Evolutionary conservation across 2,329 filamentous ascomycete genomes (phyloP), one percentile per base, ranked within the genome.

Genomic region (Clonostachys rosea): DNA sequence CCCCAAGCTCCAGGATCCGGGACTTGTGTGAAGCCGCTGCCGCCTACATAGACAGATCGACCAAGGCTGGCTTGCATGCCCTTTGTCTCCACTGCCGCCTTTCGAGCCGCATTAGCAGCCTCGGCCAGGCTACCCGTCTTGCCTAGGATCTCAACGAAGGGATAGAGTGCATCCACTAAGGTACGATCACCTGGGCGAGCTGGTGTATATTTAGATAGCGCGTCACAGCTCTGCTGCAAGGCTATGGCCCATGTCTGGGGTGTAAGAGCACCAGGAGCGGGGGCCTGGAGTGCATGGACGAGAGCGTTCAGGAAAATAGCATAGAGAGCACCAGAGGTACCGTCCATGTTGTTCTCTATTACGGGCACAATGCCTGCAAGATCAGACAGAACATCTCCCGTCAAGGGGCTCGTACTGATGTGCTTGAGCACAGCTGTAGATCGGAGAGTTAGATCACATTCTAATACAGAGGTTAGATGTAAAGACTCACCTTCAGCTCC

Each of bases 271-370:
- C 71, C 70, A 3, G 69, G 60, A 0, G 65, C 60, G 12, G 71
- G 66, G 8, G 60, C 62, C 40, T 73, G 71, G 16, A 83, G 69
- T 5, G 76, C 83, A 53, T 86, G 81, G 18, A 89, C 83, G 7
- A 96, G 82, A 1, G 90, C 84, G 63, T 95, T 95, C 50, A 96
- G 75, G 75, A 95, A 96, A 63, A 96, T 96, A 59, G 89, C 87
- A 58, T 79, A 81, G 4, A 83, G 65, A 3, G 77, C 78, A 5
- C 79, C 79, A 2, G 79, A 82, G 3, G 79, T 83, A 51, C 79
- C 79, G 54, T 83, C 79, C 79, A 83, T 83, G 51, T 63, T 69
- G 30, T 59, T 74, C 60, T 83, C 80, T 17, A 83, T 68, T 7
- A 82, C 67, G 3, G 74, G 68, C 5, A 79, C 74, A 42, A 82